Percentiles rank a stretch among this genome's conserved stretches.
These are phyloP conservation scores for Trichoderma sp. DNA, from an alignment of 2,329 filamentous ascomycete species.

Conservation along the genomic window DNA sequence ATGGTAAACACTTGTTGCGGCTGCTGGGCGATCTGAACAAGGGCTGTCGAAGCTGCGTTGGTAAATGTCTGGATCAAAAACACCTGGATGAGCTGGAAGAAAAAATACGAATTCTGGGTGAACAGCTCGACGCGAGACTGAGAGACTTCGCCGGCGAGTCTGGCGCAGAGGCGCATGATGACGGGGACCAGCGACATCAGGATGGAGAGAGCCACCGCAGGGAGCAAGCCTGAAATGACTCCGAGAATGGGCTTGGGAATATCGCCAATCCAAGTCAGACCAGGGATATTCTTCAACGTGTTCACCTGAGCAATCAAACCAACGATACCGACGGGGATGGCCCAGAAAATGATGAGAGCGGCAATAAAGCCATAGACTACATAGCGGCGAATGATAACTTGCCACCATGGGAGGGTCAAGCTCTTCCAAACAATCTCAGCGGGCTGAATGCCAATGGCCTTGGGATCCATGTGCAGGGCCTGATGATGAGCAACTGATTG, in stretches of 20 bases:
- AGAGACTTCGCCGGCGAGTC: slow-evolving; percentile 74
- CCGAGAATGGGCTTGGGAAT: slow-evolving; percentile 69
- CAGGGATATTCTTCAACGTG: slow-evolving; percentile 63
- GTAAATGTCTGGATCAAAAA: slow-evolving; percentile 83
- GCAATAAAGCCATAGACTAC: slow-evolving; percentile 63
- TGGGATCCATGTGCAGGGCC: slow-evolving; percentile 77
- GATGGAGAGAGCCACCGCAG: slow-evolving; percentile 72
- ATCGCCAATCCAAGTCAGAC: slow-evolving; percentile 68
- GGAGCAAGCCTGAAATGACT: slow-evolving; percentile 78
- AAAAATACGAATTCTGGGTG: slow-evolving; percentile 89
- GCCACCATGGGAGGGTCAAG: slow-evolving; percentile 66
- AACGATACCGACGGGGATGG: slow-evolving; percentile 70
- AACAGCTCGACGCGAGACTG: slow-evolving; percentile 78
- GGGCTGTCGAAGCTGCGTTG: slow-evolving; percentile 70
- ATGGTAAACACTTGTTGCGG: slow-evolving; percentile 61
- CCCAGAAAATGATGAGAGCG: slow-evolving; percentile 81
- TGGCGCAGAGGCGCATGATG: slow-evolving; percentile 65
- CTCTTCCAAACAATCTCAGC: slow-evolving; percentile 85
- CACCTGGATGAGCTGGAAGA: slow-evolving; percentile 87
- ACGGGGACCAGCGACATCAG: slow-evolving; percentile 79
- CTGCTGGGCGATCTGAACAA: slow-evolving; percentile 58
- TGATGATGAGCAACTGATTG: slow-evolving; percentile 80
- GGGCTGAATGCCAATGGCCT: slow-evolving; percentile 77
- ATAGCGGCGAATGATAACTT: slow-evolving; percentile 67
- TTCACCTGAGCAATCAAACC: slow-evolving; percentile 82